phyloP scores from a whole-genome alignment of 331 rosid species.

The Rhamnella rubrinervis region DNA sequence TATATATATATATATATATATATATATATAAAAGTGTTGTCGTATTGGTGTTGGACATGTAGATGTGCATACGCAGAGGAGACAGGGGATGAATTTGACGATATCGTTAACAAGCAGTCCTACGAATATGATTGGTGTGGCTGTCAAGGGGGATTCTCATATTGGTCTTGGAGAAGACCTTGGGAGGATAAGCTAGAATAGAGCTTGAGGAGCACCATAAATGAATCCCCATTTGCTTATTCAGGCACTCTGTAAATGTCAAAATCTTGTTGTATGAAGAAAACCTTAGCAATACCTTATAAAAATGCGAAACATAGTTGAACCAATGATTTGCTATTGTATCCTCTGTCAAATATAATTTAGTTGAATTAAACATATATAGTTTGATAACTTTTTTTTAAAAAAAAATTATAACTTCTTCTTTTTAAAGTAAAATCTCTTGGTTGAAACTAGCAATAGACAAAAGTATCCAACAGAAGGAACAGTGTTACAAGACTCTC shows the following conservation, averaged over 20 bases:
- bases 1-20: neutral
- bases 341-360: no score
- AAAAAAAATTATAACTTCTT: no score
- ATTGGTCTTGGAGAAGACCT: slow-evolving; percentile 57
- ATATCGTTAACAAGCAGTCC: slow-evolving; percentile 67
- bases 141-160: slow-evolving; percentile 43
- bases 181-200: slow-evolving; percentile 92
- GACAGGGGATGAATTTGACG: slow-evolving; percentile 78
- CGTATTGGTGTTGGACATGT: slow-evolving; percentile 15
- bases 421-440: no score
- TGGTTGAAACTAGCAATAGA: no score
- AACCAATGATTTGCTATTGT: no score
- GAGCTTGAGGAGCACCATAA: slow-evolving; percentile 5
- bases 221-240: slow-evolving; percentile 20
- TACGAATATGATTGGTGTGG: slow-evolving; percentile 43
- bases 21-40: neutral
- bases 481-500: no score
- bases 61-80: slow-evolving; percentile 80
- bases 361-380: no score
- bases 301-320: no score
- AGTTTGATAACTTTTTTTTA: no score
- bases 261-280: neutral
- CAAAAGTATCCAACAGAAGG: no score
- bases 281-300: no score
- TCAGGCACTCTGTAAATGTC: slow-evolving; percentile 28